These are phyloP conservation scores for Zostera marina DNA, from an alignment of 116 monocot genomes.

Conservation along the genomic window DNA sequence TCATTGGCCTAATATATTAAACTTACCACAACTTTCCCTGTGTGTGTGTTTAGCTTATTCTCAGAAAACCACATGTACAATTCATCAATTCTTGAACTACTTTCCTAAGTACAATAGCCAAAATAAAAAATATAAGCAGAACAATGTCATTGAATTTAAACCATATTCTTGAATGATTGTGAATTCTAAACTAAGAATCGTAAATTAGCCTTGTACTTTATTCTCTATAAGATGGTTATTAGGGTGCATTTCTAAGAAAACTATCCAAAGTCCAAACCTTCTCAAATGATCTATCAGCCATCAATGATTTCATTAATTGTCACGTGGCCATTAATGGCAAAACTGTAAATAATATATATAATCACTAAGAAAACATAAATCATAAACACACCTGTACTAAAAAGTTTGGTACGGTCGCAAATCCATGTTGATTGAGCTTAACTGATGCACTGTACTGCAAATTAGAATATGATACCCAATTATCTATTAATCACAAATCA, in stretches of 20 bases:
- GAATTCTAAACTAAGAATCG: too few relatives aligned
- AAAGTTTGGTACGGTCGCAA: constrained; percentile 62
- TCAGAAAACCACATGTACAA: constrained; percentile 53
- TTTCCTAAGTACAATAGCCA: constrained; percentile 15
- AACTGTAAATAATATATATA: too few relatives aligned
- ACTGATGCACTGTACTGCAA: constrained; percentile 70
- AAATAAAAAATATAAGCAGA: not conserved
- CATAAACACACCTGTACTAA: constrained; percentile 41
- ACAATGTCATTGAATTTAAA: not conserved
- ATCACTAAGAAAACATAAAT: not conserved
- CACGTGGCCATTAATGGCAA: too few relatives aligned
- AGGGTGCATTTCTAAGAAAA: too few relatives aligned
- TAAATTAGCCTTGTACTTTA: too few relatives aligned
- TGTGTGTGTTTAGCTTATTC: constrained; percentile 33
- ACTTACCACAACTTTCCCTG: constrained; percentile 79
- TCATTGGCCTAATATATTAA: not conserved
- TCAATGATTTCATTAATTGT: too few relatives aligned
- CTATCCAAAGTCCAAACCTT: too few relatives aligned
- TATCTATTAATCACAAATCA: not conserved
- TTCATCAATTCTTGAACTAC: constrained; percentile 21
- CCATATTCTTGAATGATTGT: too few relatives aligned
- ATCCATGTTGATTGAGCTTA: constrained; percentile 58
- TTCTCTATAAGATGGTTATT: not conserved
- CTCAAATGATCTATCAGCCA: too few relatives aligned
- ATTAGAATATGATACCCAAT: not conserved